phyloP scores from a whole-genome alignment of 2,329 filamentous ascomycete genomes.

The Colletotrichum sojae region DNA sequence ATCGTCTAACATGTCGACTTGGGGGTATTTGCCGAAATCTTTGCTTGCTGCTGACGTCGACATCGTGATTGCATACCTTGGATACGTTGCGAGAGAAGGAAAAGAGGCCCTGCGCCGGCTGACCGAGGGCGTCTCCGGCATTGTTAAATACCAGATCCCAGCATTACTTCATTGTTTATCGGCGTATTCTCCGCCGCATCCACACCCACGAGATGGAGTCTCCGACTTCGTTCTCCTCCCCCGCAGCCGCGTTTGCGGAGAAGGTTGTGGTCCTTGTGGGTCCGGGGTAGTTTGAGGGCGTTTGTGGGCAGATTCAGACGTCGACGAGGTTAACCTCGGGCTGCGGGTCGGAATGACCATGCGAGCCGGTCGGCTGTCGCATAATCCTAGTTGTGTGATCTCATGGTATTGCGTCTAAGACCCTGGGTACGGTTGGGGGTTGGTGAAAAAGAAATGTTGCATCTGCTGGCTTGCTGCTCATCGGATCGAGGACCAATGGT shows the following conservation, averaged over 20 bases:
- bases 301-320: slow-evolving; percentile 6
- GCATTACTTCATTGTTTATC: not conserved
- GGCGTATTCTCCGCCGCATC: not conserved
- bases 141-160: not conserved
- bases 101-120: not conserved
- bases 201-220: not conserved
- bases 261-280: slow-evolving; percentile 9
- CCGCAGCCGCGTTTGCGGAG: slow-evolving; percentile 8
- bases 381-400: not conserved
- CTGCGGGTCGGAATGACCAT: not conserved
- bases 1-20: slow-evolving; percentile 11
- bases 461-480: too few species aligned
- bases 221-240: slow-evolving; percentile 1
- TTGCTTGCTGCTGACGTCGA: not conserved
- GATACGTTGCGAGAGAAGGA: not conserved
- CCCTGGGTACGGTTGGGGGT: too few species aligned
- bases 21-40: not conserved
- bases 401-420: not conserved
- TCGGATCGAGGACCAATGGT: too few species aligned
- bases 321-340: not conserved
- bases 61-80: not conserved
- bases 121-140: not conserved
- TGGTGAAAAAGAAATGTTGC: too few species aligned
- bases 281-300: slow-evolving; percentile 14
- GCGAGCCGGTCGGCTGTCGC: slow-evolving; percentile 25